Evolutionary conservation across 305 asterid genomes (phyloP), one percentile per base, ranked within the genome.

Genomic region (Fraxinus greggii): DNA sequence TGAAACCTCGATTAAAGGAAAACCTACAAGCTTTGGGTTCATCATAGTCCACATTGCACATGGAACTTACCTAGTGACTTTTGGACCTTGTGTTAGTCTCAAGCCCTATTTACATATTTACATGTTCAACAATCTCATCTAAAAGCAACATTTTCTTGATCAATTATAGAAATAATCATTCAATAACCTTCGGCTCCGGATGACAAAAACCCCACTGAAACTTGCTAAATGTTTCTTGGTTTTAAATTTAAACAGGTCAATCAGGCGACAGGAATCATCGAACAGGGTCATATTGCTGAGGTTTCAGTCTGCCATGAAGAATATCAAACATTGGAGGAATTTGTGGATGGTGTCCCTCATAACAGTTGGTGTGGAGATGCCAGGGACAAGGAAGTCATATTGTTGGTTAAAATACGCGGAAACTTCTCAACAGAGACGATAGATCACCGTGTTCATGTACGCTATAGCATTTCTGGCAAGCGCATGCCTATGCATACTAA

Each of bases 361-460:
- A 92, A 90, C 88, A 87, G 85, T 69, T 95, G 97, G 97, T 93
- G 97, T 40, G 99, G 93, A 92, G 98, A 93, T 89, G 91, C 94
- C 24, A 92, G 95, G 84, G 97, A 95, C 86, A 92, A 93, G 89
- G 99, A 95, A 88, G 97, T 87, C 15, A 89, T 92, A 36, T 89
- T 95, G 78, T 84, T 80, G 21, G 82, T 92, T 59, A 88, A 83
- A 80, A 87, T 93, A 72, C 84, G 80, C 0, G 98, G 99, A 21
- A 88, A 89, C 89, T 91, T 88, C 89, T 86, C 97, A 26, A 83
- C 88, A 0, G 93, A 88, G 83, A 76, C 88, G 69, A 91, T 78
- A 84, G 78, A 83, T 75, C 95, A 95, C 80, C 95, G 97, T 51
- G 56, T 95, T 65, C 97, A 97, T 28, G 95, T 95, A 63, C 94